Evolutionary conservation across 345 rosid genomes (phyloP), one percentile per base, ranked within the genome.

Genomic region (Cardamine chenopodiifolia): DNA sequence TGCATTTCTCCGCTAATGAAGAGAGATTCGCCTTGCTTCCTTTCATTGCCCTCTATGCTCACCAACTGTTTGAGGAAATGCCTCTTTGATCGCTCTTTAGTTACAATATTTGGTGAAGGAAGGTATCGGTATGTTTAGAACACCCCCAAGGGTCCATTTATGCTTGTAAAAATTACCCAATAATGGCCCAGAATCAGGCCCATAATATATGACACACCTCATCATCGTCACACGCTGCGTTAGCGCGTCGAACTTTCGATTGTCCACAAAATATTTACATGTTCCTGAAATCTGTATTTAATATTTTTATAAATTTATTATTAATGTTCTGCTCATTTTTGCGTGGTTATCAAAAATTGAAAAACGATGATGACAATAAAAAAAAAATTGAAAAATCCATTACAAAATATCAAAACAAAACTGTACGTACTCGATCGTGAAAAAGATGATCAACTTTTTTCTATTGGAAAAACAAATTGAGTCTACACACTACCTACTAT

Each of bases 1-100:
- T 90, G 97, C 97, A 90, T 76, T 81, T 90, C 73, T 90, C 85
- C 1, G 89, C 90, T 8, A 86, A 28, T 12, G 86, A 78, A 57
- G 86, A 75, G 57, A 81, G 77, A 28, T 84, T 74, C 28, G 85
- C 59, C 70, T 83, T 93, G 80, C 56, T 82, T 68, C 81, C 79
- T 62, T 74, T 87, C 91, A 89, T 88, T 35, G 40, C 19, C 37
- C 13, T 17, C 19, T 3, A 20, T 3, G 80, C 73, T 57, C 83
- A 45, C 87, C 87, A 88, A 57, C 7, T 69, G 92, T 76, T 85
- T 82, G 91, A 83, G 12, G 68, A 81, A 86, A 85, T 73, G 78
- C 58, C 83, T 71, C 82, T 23, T 2, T 8, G 45, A 32, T 34
- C 34, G 12, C 56, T 5, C 12, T 26, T 32, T 18, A 19, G 2